Conservation (phyloP, 1,284 basidiomycete species). For the Mycena citricolor region DNA sequence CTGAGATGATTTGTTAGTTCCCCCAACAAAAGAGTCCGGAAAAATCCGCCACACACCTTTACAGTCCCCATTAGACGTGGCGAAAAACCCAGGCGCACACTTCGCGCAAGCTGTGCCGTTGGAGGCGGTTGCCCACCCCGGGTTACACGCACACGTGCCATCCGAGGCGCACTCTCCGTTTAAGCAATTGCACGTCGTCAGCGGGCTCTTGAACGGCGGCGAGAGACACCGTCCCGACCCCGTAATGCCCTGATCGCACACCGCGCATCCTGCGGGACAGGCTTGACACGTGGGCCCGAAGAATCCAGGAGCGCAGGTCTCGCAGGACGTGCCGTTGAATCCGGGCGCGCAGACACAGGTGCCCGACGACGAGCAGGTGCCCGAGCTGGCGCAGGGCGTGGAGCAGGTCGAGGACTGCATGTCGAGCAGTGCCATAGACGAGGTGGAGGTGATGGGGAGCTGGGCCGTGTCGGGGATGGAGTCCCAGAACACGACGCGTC, state of each 20-base stretch:
- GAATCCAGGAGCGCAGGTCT: conserved; percentile 68
- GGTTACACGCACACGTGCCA: conserved; percentile 71
- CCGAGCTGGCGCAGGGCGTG: conserved; percentile 67
- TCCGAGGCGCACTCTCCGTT: conserved; percentile 71
- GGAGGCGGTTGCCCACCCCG: conserved; percentile 68
- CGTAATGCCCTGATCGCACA: conserved; percentile 75
- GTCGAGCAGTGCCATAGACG: conserved; percentile 56
- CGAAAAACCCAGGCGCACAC: conserved; percentile 74
- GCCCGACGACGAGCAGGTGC: conserved; percentile 66
- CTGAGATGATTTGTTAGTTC: conserved; percentile 33
- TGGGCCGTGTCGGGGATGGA: conserved; percentile 75
- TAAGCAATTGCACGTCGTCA: conserved; percentile 71
- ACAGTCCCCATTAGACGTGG: conserved; percentile 67
- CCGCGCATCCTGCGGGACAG: conserved; percentile 64
- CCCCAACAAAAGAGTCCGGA: conserved; percentile 19
- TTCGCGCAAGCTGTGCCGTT: conserved; percentile 74
- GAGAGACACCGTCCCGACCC: conserved; percentile 70
- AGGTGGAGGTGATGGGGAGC: conserved; percentile 47
- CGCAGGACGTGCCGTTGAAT: conserved; percentile 76
- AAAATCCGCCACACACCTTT: conserved; percentile 47
- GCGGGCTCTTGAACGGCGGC: conserved; percentile 47
- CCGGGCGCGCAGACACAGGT: conserved; percentile 70
- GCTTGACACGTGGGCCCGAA: conserved; percentile 69
- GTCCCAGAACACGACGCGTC: conserved; percentile 70
- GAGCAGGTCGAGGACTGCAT: conserved; percentile 72